Base-by-base conservation (phyloP, 2,329 filamentous ascomycete species). In the Xenoacremonium recifei region DNA sequence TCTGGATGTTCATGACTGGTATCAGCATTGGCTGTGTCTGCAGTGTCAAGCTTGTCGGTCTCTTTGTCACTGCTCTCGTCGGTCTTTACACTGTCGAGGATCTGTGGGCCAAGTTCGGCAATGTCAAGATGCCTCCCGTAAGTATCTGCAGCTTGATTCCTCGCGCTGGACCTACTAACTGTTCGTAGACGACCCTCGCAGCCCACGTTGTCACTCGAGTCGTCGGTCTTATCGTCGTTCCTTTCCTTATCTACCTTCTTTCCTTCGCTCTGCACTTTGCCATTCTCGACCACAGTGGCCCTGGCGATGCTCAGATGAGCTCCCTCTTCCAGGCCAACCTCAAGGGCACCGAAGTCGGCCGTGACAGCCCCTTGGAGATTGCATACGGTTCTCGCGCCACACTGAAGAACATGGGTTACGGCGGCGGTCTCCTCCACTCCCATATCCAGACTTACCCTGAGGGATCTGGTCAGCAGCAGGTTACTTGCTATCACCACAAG, bases 401-500 rank as follows among this genome's bases (percentile, higher is more conserved):
- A 0, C 74, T 99, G 53, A 99, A 99, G 78, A 99, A 99, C 66
- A 99, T 97, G 93, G 93, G 93, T 21, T 99, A 99, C 59, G 93
- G 93, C 46, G 93, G 93, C 62, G 93, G 93, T 64, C 82, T 99
- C 25, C 83, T 97, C 34, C 92, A 97, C 70, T 96, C 91, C 31
- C 93, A 97, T 74, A 81, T 96, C 48, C 92, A 97, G 70, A 96
- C 90, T 7, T 97, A 89, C 64, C 92, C 92, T 0, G 91, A 96
- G 62, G 93, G 92, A 21, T 97, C 93, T 27, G 73, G 72, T 39
- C 93, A 99, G 70, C 95, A 99, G 68, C 93, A 99, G 66, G 85
- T 99, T 48, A 99, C 93, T 49, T 99, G 95, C 76, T 99, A 99
- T 70, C 93, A 99, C 70, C 93, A 99, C 77, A 99, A 99, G 67